Evolutionary conservation across 2,329 filamentous ascomycete species (phyloP).

Genomic region (Phaeophleospora eucalypticola): DNA sequence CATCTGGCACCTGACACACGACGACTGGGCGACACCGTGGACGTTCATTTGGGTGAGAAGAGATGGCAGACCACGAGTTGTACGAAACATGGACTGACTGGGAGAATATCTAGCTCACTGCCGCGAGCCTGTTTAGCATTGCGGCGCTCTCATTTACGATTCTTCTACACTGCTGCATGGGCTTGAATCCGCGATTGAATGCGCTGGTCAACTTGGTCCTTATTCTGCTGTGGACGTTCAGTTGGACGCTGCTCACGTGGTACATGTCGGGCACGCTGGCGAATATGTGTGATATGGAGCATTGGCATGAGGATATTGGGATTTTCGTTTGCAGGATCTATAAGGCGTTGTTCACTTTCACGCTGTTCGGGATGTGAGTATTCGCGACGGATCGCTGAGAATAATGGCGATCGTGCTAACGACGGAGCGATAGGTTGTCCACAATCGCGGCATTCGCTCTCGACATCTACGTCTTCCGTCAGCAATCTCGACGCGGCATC

Average conservation of each 20-base stretch:
- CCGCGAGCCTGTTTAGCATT: conserved; percentile 51
- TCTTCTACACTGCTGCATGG: conserved; percentile 48
- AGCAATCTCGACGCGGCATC: conserved; percentile 42
- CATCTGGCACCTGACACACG: conserved; percentile 50
- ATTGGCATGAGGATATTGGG: conserved; percentile 54
- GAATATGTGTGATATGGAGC: conserved; percentile 40
- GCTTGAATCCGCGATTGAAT: conserved; percentile 52
- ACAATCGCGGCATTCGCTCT: conserved; percentile 47
- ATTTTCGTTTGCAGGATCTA: conserved; percentile 56
- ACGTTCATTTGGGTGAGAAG: conserved; percentile 55
- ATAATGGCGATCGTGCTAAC: conserved; percentile 3
- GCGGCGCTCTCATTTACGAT: conserved; percentile 47
- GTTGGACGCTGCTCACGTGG: conserved; percentile 51
- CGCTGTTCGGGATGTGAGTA: conserved; percentile 44
- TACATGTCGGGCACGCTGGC: conserved; percentile 52
- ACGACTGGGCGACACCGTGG: conserved; percentile 53
- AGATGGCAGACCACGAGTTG: background rate
- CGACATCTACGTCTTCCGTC: conserved; percentile 48
- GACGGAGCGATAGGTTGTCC: conserved; percentile 33
- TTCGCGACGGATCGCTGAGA: conserved; percentile 4
- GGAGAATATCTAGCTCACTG: conserved; percentile 42
- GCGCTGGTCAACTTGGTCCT: conserved; percentile 47
- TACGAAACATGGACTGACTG: conserved; percentile 2
- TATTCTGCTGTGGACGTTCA: conserved; percentile 49
- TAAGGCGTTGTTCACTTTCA: conserved; percentile 58